Base-by-base conservation (phyloP, 306 rosid genomes). In the Malus orientalis region DNA sequence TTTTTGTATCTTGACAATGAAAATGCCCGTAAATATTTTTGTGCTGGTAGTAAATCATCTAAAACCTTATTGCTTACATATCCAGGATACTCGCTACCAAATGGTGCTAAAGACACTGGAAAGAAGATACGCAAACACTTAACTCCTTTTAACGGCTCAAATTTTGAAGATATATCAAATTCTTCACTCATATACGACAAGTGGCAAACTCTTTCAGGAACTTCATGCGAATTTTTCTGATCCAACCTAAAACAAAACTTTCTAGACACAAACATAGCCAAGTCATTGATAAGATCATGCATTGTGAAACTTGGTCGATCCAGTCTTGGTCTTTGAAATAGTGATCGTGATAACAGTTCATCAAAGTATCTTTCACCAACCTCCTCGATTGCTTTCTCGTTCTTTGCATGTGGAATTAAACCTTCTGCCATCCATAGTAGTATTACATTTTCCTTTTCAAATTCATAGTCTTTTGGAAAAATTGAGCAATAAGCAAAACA, bases 351-450 rank as follows among this genome's bases (percentile, higher is more conserved):
- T 51, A 54, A 19, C 5, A 76, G 12, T 3, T 81, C 78, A 38
- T n/a, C 4, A 22, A 80, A 64, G 22, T 63, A 81, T 1, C 70
- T 51, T 23, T 70, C 53, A 11, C 80, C 81, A 11, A 45, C 44
- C 7, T 63, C 68, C 32, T 71, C 81, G 27, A 72, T 71, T 15
- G 20, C 16, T 4, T 64, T 63, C 22, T 14, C 5, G 7, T 10
- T 2, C 7, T 66, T 8, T 1, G 11, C 15, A 18, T 54, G 30
- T 27, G 16, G 64, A 25, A 81, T 25, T 32, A 81, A 23, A 57
- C 76, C 75, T 36, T 74, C 65, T 13, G 75, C 81, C 59, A 73
- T 40, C 81, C 85, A 81, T 1, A 55, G 38, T 4, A 44, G n/a
- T 8, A 77, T 19, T 22, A 82, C 11, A 3, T 73, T 30, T 8